phyloP scores from a whole-genome alignment of 176 grass and related monocot genomes.

The Tillandsia fasciculata region DNA sequence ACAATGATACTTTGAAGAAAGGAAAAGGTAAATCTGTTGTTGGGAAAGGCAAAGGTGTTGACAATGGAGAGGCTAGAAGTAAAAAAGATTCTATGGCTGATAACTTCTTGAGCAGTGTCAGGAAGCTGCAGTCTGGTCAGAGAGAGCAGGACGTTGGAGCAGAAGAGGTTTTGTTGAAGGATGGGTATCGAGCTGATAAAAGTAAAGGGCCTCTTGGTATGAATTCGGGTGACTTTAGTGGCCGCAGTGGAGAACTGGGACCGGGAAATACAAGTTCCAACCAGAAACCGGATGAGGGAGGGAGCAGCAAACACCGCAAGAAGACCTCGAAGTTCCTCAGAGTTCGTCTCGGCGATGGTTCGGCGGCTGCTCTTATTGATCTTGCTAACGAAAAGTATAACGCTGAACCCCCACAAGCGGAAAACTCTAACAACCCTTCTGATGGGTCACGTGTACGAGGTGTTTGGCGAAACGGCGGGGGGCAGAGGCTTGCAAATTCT shows the following conservation, averaged over 20 bases:
- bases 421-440: slow-evolving; percentile 10
- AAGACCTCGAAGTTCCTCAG: slow-evolving; percentile 70
- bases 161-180: slow-evolving; percentile 59
- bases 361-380: slow-evolving; percentile 40
- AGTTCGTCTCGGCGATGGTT: slow-evolving; percentile 51
- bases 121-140: slow-evolving; percentile 44
- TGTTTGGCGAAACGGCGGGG: slow-evolving; percentile 74
- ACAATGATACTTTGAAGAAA: slow-evolving; percentile 19
- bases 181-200: slow-evolving; percentile 66
- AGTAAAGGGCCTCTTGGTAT: slow-evolving; percentile 17
- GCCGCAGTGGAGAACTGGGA: not conserved
- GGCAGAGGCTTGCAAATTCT: slow-evolving; percentile 42
- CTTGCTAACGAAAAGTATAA: slow-evolving; percentile 21
- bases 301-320: slow-evolving; percentile 28
- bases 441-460: slow-evolving; percentile 33
- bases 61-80: slow-evolving; percentile 42
- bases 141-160: slow-evolving; percentile 38
- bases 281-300: slow-evolving; percentile 6
- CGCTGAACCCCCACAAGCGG: slow-evolving; percentile 26
- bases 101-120: slow-evolving; percentile 47
- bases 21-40: slow-evolving; percentile 16
- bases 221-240: not conserved
- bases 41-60: slow-evolving; percentile 31
- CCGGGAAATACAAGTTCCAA: slow-evolving; percentile 10
- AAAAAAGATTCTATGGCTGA: slow-evolving; percentile 30